Evolutionary conservation across 257 asterid genomes (phyloP).

Genomic region (Coffea canephora): DNA sequence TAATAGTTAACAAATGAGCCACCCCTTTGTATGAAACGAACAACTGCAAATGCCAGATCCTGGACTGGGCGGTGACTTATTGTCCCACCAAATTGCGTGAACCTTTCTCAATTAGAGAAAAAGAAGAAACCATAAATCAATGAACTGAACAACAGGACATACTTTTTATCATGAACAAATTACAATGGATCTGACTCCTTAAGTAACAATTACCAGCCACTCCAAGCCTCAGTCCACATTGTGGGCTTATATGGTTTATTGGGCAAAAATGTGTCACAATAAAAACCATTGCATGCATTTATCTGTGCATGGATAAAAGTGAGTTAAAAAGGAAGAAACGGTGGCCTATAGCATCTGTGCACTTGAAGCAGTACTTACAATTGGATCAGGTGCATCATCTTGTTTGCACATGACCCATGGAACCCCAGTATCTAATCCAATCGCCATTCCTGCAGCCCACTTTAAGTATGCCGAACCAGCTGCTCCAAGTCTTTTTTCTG

Average conservation of each 20-base stretch:
- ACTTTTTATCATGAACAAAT: not conserved
- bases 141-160: not conserved
- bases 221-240: conserved; percentile 83
- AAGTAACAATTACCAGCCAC: conserved; percentile 52
- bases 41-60: conserved; percentile 75
- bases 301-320: conserved; percentile 35
- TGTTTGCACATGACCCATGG: conserved; percentile 86
- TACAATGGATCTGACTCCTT: not conserved
- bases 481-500: conserved; percentile 43
- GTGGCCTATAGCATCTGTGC: not conserved
- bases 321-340: not conserved
- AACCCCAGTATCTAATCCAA: conserved; percentile 59
- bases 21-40: conserved; percentile 57
- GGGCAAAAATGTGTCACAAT: conserved; percentile 60
- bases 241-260: conserved; percentile 66
- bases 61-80: conserved; percentile 57
- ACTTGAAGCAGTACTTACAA: conserved; percentile 31
- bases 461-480: conserved; percentile 54
- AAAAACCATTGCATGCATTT: conserved; percentile 68
- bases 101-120: conserved; percentile 36
- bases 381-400: conserved; percentile 69
- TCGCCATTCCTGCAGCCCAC: conserved; percentile 77
- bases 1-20: conserved; percentile 66
- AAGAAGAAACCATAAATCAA: not conserved
- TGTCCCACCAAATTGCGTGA: conserved; percentile 60